These are phyloP conservation scores for Aspergillus viridinutans DNA, from an alignment of 2,329 filamentous ascomycete genomes.

Conservation along the genomic window DNA sequence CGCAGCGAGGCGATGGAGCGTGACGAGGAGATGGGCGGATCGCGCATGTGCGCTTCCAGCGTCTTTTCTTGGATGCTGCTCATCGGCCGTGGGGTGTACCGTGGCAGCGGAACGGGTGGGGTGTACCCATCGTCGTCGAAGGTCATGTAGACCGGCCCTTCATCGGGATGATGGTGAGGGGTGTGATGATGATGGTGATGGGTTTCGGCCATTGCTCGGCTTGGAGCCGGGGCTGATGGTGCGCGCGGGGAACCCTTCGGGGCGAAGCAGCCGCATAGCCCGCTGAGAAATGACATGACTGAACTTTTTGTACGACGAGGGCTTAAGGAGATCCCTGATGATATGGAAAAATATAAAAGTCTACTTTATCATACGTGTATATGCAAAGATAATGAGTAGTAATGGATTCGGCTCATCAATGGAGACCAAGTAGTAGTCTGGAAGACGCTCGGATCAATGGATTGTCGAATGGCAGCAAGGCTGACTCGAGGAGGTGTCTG, in stretches of 20 bases:
- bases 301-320: background rate
- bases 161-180: background rate
- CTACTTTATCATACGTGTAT: background rate
- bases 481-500: background rate
- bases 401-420: background rate
- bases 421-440: background rate
- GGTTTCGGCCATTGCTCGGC: background rate
- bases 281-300: constrained; percentile 20
- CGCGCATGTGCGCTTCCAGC: constrained; percentile 30
- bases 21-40: constrained; percentile 25
- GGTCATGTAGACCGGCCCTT: background rate
- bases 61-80: constrained; percentile 38
- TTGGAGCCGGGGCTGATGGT: constrained; percentile 1
- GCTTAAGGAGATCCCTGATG: background rate
- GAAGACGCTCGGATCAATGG: background rate
- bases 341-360: background rate
- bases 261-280: constrained; percentile 23
- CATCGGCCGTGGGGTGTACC: constrained; percentile 38
- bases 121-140: constrained; percentile 26
- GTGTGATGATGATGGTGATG: background rate
- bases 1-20: constrained; percentile 4
- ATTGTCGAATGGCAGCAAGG: background rate
- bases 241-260: constrained; percentile 1
- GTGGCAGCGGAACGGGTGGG: constrained; percentile 33
- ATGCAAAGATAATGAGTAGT: background rate